These are phyloP conservation scores for Chenopodium suecicum DNA, from an alignment of 148 eudicot species.

Conservation along the genomic window DNA sequence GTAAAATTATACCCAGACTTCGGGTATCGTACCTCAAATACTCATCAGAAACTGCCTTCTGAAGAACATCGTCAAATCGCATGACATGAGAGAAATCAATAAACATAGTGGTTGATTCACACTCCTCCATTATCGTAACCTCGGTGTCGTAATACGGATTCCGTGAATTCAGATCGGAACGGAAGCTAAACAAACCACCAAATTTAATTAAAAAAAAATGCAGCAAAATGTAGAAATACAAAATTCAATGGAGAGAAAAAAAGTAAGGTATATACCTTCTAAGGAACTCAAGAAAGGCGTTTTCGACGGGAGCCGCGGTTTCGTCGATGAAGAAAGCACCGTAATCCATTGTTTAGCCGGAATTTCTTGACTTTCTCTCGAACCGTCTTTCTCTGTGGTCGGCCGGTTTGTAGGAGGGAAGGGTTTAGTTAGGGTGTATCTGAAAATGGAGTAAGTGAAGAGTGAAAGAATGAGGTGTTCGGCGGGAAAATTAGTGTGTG, in stretches of 20 bases:
- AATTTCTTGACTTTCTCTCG: background rate
- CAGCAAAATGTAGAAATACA: background rate
- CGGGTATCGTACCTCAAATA: constrained; percentile 49
- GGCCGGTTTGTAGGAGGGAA: background rate
- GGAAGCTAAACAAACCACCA: constrained; percentile 35
- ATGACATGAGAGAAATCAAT: constrained; percentile 92
- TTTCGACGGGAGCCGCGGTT: constrained; percentile 74
- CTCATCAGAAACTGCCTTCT: constrained; percentile 81
- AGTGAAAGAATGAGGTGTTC: background rate
- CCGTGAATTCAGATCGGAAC: constrained; percentile 41
- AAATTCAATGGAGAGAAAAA: background rate
- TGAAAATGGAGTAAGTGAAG: background rate
- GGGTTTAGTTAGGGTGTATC: background rate
- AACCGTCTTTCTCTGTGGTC: background rate
- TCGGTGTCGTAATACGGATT: constrained; percentile 65
- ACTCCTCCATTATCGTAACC: constrained; percentile 65
- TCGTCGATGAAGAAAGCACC: constrained; percentile 74
- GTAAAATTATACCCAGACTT: background rate
- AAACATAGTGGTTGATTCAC: constrained; percentile 86
- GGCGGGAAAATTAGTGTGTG: background rate
- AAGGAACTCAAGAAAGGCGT: constrained; percentile 81
- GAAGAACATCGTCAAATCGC: constrained; percentile 79
- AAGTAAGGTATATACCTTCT: constrained; percentile 39
- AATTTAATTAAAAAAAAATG: background rate
- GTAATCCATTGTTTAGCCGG: constrained; percentile 40